Percentiles rank a stretch among this genome's conserved stretches.
phyloP scores from a whole-genome alignment of 176 grass and related monocot species.

The Alopecurus myosuroides region DNA sequence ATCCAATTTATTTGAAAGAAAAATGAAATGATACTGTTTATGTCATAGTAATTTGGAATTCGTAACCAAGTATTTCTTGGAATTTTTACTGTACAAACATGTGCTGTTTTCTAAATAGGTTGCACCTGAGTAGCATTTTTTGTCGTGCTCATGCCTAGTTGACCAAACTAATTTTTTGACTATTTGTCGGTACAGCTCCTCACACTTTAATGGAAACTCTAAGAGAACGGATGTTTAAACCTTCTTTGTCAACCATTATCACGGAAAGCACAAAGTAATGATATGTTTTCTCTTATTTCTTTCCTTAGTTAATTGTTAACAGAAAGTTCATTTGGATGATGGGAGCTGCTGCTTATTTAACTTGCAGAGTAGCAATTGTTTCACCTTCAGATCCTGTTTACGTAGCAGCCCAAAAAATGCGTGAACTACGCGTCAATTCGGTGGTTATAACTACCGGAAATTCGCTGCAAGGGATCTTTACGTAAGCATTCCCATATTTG shows the following conservation, averaged over 20 bases:
- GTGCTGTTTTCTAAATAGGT: background rate
- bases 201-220: constrained; percentile 71
- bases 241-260: constrained; percentile 74
- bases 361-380: constrained; percentile 69
- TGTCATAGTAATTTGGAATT: background rate
- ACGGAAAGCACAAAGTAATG: constrained; percentile 76
- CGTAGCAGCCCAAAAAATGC: constrained; percentile 84
- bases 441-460: constrained; percentile 72
- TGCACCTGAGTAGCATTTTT: background rate
- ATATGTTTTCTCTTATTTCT: background rate
- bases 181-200: constrained; percentile 58
- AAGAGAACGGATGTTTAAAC: constrained; percentile 88
- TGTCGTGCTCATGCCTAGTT: background rate
- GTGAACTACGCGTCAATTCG: constrained; percentile 71
- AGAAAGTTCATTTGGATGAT: constrained; percentile 7
- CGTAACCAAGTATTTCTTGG: background rate
- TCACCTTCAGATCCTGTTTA: constrained; percentile 87
- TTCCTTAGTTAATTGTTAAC: background rate
- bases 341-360: constrained; percentile 10
- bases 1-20: background rate
- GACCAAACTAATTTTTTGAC: constrained; percentile 11
- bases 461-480: constrained; percentile 78
- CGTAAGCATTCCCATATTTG: constrained; percentile 42
- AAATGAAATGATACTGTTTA: background rate
- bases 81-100: background rate